These are phyloP conservation scores for Hypoxylon sp. DNA, from an alignment of 2,329 filamentous ascomycete genomes.

Conservation along the genomic window DNA sequence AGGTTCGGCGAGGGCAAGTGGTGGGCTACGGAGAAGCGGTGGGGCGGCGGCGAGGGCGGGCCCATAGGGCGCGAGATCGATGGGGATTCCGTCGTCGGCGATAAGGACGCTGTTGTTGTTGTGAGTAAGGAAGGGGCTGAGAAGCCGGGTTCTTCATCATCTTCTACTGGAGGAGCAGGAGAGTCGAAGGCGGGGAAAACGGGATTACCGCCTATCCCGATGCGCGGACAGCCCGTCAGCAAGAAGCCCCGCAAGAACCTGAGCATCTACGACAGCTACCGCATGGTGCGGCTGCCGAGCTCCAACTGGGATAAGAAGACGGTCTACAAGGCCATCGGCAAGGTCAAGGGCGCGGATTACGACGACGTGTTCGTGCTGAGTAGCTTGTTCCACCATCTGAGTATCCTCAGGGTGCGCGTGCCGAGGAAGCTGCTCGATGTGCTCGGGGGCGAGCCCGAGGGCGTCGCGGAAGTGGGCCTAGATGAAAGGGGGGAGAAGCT, in stretches of 20 bases:
- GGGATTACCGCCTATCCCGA: slow-evolving; percentile 38
- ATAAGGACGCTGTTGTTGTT: slow-evolving; percentile 58
- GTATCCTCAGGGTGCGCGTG: slow-evolving; percentile 71
- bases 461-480: slow-evolving; percentile 16
- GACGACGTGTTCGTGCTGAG: slow-evolving; percentile 76
- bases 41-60: slow-evolving; percentile 75
- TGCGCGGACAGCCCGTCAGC: slow-evolving; percentile 52
- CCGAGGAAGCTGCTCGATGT: slow-evolving; percentile 67
- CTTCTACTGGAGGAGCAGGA: neutral
- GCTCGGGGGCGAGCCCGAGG: slow-evolving; percentile 62
- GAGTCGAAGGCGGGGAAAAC: neutral
- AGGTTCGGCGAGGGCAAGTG: slow-evolving; percentile 72
- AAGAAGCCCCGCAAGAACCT: slow-evolving; percentile 70
- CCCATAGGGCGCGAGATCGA: slow-evolving; percentile 75
- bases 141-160: slow-evolving; percentile 1
- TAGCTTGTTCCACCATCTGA: slow-evolving; percentile 74
- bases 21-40: slow-evolving; percentile 73
- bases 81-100: slow-evolving; percentile 61
- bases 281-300: slow-evolving; percentile 71
- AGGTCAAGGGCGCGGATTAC: slow-evolving; percentile 61
- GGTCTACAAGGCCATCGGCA: slow-evolving; percentile 70
- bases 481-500: slow-evolving; percentile 38
- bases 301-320: slow-evolving; percentile 74
- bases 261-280: slow-evolving; percentile 74
- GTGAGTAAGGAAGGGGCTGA: neutral